Evolutionary conservation across 1,284 basidiomycete genomes (phyloP).

Genomic region (Leccinum fuscescens): DNA sequence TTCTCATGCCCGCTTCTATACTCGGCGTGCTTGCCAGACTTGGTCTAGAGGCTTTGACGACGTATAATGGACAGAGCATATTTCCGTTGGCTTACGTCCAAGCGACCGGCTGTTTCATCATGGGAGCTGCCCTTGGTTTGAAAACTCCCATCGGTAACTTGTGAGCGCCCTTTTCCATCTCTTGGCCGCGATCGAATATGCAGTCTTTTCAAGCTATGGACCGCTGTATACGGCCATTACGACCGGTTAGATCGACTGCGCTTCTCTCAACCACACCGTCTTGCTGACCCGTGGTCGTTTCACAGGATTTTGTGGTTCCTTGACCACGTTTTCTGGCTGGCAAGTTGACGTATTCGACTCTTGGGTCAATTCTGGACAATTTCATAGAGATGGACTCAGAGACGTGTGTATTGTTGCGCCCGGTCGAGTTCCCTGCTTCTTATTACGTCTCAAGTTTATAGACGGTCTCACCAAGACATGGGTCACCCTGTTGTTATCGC

Average conservation of each 20-base stretch:
- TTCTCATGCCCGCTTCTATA: constrained; percentile 75
- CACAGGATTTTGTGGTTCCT: constrained; percentile 89
- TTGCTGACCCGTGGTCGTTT: constrained; percentile 3
- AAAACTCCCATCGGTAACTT: constrained; percentile 72
- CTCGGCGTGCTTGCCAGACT: constrained; percentile 78
- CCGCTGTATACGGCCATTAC: constrained; percentile 87
- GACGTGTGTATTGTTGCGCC: constrained; percentile 56
- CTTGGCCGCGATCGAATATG: constrained; percentile 7
- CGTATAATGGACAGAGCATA: constrained; percentile 74
- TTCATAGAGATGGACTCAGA: constrained; percentile 66
- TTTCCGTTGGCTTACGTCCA: constrained; percentile 89
- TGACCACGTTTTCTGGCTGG: constrained; percentile 98
- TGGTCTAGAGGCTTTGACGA: constrained; percentile 68
- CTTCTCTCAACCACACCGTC: constrained; percentile 1
- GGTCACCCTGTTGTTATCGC: constrained; percentile 73
- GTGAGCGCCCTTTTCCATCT: constrained; percentile 48
- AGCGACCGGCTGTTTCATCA: constrained; percentile 86
- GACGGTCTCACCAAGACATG: constrained; percentile 84
- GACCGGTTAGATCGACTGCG: constrained; percentile 58
- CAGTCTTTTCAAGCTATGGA: constrained; percentile 60
- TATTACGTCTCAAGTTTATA: constrained; percentile 57
- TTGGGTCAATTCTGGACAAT: constrained; percentile 72
- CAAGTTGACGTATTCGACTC: constrained; percentile 86
- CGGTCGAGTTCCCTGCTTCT: background rate
- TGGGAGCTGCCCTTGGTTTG: constrained; percentile 75